Evolutionary conservation across 2,329 filamentous ascomycete species (phyloP).

Genomic region (Claviceps monticola): DNA sequence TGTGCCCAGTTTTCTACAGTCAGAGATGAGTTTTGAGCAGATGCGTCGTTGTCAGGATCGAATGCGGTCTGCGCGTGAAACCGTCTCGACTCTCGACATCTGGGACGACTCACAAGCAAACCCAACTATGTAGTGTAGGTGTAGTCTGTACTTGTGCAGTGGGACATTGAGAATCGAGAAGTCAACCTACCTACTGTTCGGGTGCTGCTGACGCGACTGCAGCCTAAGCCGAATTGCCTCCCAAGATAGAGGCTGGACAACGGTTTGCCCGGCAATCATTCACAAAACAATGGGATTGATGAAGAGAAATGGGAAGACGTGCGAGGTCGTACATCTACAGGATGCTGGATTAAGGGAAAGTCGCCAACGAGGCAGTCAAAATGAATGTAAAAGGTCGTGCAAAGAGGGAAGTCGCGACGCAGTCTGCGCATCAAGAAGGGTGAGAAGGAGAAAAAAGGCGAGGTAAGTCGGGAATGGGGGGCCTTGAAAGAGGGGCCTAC

Average conservation of each 20-base stretch:
- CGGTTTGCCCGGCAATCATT: background rate
- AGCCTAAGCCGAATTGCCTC: background rate
- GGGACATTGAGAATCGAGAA: background rate
- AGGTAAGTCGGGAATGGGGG: background rate
- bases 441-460: background rate
- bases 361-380: slow-evolving; percentile 3
- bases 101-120: background rate
- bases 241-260: background rate
- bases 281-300: background rate
- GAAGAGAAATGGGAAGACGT: background rate
- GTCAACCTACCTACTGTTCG: slow-evolving; percentile 1
- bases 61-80: background rate
- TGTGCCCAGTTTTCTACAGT: background rate
- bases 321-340: slow-evolving; percentile 1
- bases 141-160: background rate
- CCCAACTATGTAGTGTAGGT: background rate
- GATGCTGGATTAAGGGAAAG: background rate
- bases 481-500: too few relatives aligned
- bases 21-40: background rate
- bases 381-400: background rate
- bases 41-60: background rate
- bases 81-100: background rate
- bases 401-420: slow-evolving; percentile 7
- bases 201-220: background rate
- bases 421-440: background rate